These are phyloP conservation scores for Microbotryum scabiosae DNA, from an alignment of 1,284 basidiomycete genomes.

Conservation along the genomic window DNA sequence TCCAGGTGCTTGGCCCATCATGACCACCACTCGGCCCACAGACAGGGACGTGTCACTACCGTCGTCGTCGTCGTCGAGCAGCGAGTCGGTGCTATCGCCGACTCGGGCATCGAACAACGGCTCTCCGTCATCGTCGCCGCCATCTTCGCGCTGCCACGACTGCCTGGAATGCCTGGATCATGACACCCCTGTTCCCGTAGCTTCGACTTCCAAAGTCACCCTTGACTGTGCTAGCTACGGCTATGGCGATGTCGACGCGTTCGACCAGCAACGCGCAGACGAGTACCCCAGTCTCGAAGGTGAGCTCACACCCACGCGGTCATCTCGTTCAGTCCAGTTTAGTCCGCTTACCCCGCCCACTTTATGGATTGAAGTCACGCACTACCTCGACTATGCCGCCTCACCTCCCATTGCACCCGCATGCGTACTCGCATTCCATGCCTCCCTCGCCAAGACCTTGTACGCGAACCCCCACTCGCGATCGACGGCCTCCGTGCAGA, in stretches of 20 bases:
- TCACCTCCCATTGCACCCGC: constrained; percentile 36
- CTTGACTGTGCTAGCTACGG: neutral
- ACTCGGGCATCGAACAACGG: no score
- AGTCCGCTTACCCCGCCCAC: neutral
- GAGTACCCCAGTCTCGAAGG: constrained; percentile 29
- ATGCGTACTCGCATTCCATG: constrained; percentile 23
- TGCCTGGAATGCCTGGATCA: no score
- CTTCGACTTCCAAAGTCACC: no score
- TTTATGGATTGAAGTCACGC: constrained; percentile 6
- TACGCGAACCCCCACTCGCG: constrained; percentile 39
- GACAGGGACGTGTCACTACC: no score
- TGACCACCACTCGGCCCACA: no score
- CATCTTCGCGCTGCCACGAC: no score
- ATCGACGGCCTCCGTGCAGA: constrained; percentile 32
- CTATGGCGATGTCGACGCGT: constrained; percentile 1
- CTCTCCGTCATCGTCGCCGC: no score
- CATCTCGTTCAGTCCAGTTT: neutral
- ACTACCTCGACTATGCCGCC: constrained; percentile 38
- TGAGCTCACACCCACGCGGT: neutral
- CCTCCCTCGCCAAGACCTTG: constrained; percentile 29
- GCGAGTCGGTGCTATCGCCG: no score
- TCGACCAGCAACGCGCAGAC: constrained; percentile 4
- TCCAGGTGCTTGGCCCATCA: no score
- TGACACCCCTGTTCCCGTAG: no score
- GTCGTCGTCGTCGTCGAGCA: no score